A percentile compares a stretch with the other conserved stretches of the same genome.
Conservation (phyloP, 108 stramenopile genomes). For the Nannochloropsis gaditana region DNA sequence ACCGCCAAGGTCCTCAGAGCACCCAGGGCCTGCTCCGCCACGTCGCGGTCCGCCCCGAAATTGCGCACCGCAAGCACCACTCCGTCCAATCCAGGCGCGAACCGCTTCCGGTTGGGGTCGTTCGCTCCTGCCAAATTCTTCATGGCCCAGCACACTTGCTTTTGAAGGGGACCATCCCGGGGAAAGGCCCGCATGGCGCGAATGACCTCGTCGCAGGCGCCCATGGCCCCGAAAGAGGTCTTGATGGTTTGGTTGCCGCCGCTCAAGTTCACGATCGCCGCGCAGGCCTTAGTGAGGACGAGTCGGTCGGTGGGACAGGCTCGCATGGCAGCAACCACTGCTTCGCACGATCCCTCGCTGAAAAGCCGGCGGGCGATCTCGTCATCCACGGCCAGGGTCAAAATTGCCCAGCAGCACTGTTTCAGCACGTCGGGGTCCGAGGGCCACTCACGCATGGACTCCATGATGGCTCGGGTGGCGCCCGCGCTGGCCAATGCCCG, state of each 20-base stretch:
- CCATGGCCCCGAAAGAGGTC: neutral
- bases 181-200: neutral
- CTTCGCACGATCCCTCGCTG: constrained; percentile 14
- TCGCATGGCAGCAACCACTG: neutral
- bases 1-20: neutral
- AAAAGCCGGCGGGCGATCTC: neutral
- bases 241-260: neutral
- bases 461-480: neutral
- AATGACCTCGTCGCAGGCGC: neutral
- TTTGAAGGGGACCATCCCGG: neutral
- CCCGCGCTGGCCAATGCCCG: neutral
- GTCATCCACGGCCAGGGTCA: constrained; percentile 13
- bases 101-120: neutral
- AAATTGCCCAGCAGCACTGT: constrained; percentile 19
- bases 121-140: constrained; percentile 5
- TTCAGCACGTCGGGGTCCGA: neutral
- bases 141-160: constrained; percentile 13
- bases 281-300: neutral
- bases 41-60: neutral
- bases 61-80: constrained; percentile 13
- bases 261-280: constrained; percentile 20
- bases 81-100: constrained; percentile 6
- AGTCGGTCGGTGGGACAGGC: neutral
- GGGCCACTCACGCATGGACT: neutral
- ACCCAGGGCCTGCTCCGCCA: neutral